Conservation (phyloP, 2,329 filamentous ascomycete genomes). For the Lasiodiplodia theobromae region DNA sequence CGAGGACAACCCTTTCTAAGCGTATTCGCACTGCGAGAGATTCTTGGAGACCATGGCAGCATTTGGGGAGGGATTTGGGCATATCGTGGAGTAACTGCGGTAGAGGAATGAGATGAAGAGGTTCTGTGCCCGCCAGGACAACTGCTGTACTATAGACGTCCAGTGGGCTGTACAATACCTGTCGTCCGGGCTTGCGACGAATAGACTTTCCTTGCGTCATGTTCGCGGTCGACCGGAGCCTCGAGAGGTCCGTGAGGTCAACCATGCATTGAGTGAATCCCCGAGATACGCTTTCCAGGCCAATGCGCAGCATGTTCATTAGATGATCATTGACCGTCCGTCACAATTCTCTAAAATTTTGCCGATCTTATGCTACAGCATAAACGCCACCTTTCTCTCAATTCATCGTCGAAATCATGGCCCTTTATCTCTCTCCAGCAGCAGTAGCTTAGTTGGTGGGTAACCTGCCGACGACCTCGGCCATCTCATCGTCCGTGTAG, state of each 20-base stretch:
- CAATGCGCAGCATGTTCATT: constrained; percentile 11
- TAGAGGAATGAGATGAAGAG: constrained; percentile 12
- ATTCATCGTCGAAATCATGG: constrained; percentile 3
- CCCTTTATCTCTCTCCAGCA: not conserved
- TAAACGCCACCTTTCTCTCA: not conserved
- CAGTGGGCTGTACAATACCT: constrained; percentile 24
- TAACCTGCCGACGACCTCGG: constrained; percentile 83
- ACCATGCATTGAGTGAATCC: too few relatives aligned
- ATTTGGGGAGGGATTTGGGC: not conserved
- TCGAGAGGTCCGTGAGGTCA: too few relatives aligned
- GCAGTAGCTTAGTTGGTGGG: constrained; percentile 51
- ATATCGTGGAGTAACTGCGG: not conserved
- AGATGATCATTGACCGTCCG: constrained; percentile 4
- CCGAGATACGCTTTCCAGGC: not conserved
- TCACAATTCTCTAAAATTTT: constrained; percentile 21
- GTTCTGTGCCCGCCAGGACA: constrained; percentile 14
- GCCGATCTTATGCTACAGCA: constrained; percentile 31
- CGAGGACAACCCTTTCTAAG: constrained; percentile 68
- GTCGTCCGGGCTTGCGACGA: constrained; percentile 11
- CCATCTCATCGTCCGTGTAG: constrained; percentile 98
- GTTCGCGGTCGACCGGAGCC: not conserved
- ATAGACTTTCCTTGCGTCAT: constrained; percentile 26
- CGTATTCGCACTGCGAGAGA: not conserved
- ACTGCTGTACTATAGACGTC: constrained; percentile 19
- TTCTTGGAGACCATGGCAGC: not conserved